Evolutionary conservation across 257 asterid species (phyloP).

Genomic region (Paraleonurus japonicus): DNA sequence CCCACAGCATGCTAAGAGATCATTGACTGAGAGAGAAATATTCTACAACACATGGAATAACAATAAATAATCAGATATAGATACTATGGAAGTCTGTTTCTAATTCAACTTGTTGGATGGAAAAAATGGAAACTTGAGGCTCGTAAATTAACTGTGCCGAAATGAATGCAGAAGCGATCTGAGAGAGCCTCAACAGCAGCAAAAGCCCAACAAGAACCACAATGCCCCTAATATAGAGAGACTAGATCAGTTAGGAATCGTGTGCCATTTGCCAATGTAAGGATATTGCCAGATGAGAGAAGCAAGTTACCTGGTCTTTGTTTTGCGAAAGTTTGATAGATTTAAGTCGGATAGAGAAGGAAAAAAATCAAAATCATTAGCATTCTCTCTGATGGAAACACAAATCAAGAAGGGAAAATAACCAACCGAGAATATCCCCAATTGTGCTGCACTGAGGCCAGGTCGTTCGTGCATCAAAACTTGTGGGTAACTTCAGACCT

Average conservation of each 20-base stretch:
- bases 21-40: constrained; percentile 83
- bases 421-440: constrained; percentile 78
- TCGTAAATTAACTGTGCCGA: constrained; percentile 48
- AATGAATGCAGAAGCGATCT: constrained; percentile 87
- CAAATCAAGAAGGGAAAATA: constrained; percentile 27
- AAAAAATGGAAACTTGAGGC: constrained; percentile 19
- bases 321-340: constrained; percentile 29
- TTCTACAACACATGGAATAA: constrained; percentile 49
- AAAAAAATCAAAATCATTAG: constrained; percentile 36
- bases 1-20: constrained; percentile 94
- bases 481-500: constrained; percentile 55
- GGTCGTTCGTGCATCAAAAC: constrained; percentile 76
- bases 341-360: constrained; percentile 23
- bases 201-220: constrained; percentile 99
- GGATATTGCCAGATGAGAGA: constrained; percentile 17
- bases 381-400: constrained; percentile 7
- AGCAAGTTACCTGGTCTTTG: constrained; percentile 74
- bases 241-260: constrained; percentile 21
- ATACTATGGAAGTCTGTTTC: background rate
- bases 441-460: constrained; percentile 87
- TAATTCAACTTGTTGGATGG: constrained; percentile 13
- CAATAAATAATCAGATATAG: background rate
- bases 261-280: background rate
- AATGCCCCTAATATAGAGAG: constrained; percentile 67
- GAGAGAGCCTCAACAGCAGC: constrained; percentile 90